Percentiles rank a stretch among this genome's conserved stretches.
These are phyloP conservation scores for Rhododendron ovatum DNA, from an alignment of 148 eudicot species.

Conservation along the genomic window DNA sequence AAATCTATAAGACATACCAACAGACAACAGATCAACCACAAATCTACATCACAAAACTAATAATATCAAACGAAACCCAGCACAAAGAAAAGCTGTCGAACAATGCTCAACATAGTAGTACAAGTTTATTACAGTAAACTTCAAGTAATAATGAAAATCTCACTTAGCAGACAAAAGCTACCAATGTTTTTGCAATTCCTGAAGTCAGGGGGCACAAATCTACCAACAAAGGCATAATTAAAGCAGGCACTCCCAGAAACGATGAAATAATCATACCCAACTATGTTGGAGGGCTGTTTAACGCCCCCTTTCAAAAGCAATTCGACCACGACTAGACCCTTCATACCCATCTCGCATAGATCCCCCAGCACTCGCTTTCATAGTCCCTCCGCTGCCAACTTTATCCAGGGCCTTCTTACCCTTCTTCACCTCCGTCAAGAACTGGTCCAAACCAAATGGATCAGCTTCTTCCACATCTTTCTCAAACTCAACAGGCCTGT, in stretches of 20 bases:
- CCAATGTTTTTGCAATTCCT: neutral
- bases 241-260: conserved; percentile 4
- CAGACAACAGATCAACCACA: neutral
- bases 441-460: too few relatives aligned
- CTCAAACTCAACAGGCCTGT: too few relatives aligned
- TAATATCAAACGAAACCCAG: neutral
- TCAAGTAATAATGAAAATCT: neutral
- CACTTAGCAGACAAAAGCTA: neutral
- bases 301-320: conserved; percentile 52
- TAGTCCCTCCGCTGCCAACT: conserved; percentile 66
- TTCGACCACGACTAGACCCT: conserved; percentile 53
- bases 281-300: conserved; percentile 1
- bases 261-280: neutral
- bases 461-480: too few relatives aligned
- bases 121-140: neutral
- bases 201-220: neutral
- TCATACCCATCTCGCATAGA: conserved; percentile 63
- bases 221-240: neutral
- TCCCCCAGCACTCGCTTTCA: conserved; percentile 70
- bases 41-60: neutral
- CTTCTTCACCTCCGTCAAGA: conserved; percentile 28
- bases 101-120: neutral
- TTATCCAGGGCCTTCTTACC: conserved; percentile 72
- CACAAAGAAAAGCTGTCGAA: neutral
- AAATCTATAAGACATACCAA: neutral